Evolutionary conservation across 2,329 filamentous ascomycete genomes (phyloP).

Genomic region (Colletotrichum somersetense): DNA sequence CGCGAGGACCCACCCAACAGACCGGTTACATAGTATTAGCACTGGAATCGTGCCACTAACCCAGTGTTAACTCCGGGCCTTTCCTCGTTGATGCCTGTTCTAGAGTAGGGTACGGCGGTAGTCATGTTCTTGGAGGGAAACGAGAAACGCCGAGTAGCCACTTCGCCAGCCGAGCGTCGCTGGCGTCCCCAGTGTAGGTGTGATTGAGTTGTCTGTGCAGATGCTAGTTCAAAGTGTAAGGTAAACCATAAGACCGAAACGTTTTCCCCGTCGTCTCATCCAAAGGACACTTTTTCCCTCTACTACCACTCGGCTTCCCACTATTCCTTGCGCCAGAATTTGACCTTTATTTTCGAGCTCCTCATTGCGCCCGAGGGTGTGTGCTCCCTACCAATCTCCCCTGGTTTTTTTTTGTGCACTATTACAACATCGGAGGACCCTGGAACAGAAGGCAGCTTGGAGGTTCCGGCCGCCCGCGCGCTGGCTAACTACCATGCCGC

Average conservation of each 20-base stretch:
- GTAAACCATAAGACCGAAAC: slow-evolving; percentile 33
- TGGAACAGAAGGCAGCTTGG: slow-evolving; percentile 6
- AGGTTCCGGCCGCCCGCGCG: neutral
- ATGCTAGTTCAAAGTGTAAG: slow-evolving; percentile 10
- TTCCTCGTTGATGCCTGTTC: slow-evolving; percentile 19
- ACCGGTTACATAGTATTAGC: slow-evolving; percentile 22
- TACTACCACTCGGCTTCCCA: neutral
- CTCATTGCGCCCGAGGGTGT: slow-evolving; percentile 23
- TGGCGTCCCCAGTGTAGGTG: slow-evolving; percentile 7
- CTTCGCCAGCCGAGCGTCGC: slow-evolving; percentile 4
- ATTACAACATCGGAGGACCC: slow-evolving; percentile 29
- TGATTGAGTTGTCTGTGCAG: slow-evolving; percentile 29
- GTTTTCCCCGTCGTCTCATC: slow-evolving; percentile 34
- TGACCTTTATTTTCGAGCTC: slow-evolving; percentile 1
- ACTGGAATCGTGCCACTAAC: slow-evolving; percentile 26
- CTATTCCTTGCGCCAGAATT: neutral
- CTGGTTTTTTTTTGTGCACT: neutral
- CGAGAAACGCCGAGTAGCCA: neutral
- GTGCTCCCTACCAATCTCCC: slow-evolving; percentile 2
- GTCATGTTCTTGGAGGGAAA: neutral
- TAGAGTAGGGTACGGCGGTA: neutral
- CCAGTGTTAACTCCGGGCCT: slow-evolving; percentile 20
- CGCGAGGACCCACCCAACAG: slow-evolving; percentile 10
- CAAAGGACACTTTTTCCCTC: neutral
- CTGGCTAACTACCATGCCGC: slow-evolving; percentile 25